Evolutionary conservation across 768 basidiomycete species (phyloP).

Genomic region (Tylopilus cervinicoccineus): DNA sequence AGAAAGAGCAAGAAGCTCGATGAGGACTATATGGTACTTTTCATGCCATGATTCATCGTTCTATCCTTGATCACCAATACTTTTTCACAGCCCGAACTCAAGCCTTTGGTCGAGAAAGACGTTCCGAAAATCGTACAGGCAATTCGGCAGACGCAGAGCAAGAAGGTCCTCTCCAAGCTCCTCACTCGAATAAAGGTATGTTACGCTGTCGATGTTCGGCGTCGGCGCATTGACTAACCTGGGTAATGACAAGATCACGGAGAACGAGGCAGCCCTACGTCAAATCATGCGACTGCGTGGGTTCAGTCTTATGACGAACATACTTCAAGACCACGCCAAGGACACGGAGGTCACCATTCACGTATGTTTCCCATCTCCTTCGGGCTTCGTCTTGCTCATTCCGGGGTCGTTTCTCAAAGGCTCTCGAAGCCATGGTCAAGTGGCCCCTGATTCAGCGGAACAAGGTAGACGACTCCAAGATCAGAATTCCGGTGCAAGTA

Average conservation of each 20-base stretch:
- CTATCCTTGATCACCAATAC: not conserved
- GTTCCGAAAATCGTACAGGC: constrained; percentile 91
- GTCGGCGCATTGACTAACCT: not conserved
- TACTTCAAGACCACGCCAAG: constrained; percentile 69
- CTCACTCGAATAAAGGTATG: constrained; percentile 79
- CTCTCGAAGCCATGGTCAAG: constrained; percentile 59
- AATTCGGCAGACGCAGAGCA: constrained; percentile 81
- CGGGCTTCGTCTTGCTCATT: not conserved
- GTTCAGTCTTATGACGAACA: constrained; percentile 86
- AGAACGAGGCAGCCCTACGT: constrained; percentile 70
- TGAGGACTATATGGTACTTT: constrained; percentile 82
- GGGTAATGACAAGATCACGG: constrained; percentile 61
- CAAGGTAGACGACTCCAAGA: constrained; percentile 84
- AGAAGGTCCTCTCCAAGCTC: constrained; percentile 77
- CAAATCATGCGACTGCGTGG: constrained; percentile 92
- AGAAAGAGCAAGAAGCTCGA: constrained; percentile 91
- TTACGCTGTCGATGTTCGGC: not conserved
- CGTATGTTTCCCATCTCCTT: constrained; percentile 41
- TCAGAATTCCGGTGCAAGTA: constrained; percentile 58
- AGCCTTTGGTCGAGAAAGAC: constrained; percentile 71
- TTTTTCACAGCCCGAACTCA: constrained; percentile 61
- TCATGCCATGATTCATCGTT: not conserved
- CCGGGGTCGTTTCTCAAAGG: constrained; percentile 32
- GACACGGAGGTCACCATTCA: constrained; percentile 69
- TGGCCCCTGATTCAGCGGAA: constrained; percentile 88